Conservation (phyloP, 371 early-diverging fungal genomes). For the Scutellospora calospora region DNA sequence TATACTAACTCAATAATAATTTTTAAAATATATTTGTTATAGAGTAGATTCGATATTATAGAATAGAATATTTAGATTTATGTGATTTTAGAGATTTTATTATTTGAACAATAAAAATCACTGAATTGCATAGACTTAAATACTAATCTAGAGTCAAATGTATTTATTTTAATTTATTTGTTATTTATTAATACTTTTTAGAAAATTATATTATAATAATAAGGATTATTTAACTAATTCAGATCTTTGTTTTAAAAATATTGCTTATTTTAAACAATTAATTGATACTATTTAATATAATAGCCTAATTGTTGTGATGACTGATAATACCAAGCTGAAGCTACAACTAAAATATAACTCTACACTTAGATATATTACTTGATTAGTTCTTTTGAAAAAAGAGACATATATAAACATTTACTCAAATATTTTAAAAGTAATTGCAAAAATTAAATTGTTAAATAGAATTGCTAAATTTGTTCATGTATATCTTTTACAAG, state of each 20-base stretch:
- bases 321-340: neutral
- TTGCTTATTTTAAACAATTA: slow-evolving; percentile 10
- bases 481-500: neutral
- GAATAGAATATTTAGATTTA: no score
- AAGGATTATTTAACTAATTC: slow-evolving; percentile 20
- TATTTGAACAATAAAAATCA: no score
- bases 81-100: no score
- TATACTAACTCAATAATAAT: no score
- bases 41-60: no score
- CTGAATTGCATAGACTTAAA: neutral
- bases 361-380: neutral
- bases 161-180: neutral
- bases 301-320: neutral
- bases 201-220: neutral
- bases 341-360: neutral
- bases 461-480: slow-evolving; percentile 13
- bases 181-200: neutral
- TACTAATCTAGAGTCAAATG: neutral
- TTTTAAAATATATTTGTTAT: no score
- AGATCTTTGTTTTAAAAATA: neutral
- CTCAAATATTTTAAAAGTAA: neutral
- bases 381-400: neutral
- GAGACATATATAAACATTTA: neutral
- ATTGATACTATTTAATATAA: neutral
- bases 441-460: neutral